phyloP scores from a whole-genome alignment of 345 rosid genomes.

The Moricandia arvensis region DNA sequence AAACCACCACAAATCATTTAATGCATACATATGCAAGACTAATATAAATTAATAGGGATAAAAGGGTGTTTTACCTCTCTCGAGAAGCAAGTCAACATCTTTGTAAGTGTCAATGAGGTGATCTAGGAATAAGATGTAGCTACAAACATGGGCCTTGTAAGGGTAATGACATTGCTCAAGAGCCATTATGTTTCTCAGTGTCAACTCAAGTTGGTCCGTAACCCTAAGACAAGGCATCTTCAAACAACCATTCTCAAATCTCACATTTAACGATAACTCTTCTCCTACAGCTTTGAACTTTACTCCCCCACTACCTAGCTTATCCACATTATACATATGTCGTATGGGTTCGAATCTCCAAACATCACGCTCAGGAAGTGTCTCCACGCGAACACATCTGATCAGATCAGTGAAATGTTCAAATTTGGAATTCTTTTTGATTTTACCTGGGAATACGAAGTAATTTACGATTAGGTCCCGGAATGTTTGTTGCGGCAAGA shows the following conservation, averaged over 20 bases:
- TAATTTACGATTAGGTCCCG: background rate
- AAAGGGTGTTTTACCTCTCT: background rate
- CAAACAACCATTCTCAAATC: background rate
- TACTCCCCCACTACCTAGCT: background rate
- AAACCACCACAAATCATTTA: background rate
- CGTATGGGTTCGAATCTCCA: background rate
- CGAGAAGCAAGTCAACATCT: conserved; percentile 10
- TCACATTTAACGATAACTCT: background rate
- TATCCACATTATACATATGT: background rate
- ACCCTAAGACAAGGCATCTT: background rate
- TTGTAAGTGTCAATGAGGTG: background rate
- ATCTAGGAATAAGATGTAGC: background rate
- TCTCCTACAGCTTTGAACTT: background rate
- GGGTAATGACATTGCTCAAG: conserved; percentile 15
- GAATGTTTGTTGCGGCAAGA: too few species aligned
- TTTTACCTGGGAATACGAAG: background rate
- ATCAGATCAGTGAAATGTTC: background rate
- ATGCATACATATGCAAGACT: background rate
- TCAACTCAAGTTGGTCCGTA: background rate
- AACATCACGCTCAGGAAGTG: background rate
- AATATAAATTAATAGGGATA: background rate
- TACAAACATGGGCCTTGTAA: background rate
- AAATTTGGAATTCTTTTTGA: background rate
- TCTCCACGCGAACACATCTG: background rate
- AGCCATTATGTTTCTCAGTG: conserved; percentile 13